Evolutionary conservation across 345 rosid species (phyloP).

Genomic region (Citrus hindsii): DNA sequence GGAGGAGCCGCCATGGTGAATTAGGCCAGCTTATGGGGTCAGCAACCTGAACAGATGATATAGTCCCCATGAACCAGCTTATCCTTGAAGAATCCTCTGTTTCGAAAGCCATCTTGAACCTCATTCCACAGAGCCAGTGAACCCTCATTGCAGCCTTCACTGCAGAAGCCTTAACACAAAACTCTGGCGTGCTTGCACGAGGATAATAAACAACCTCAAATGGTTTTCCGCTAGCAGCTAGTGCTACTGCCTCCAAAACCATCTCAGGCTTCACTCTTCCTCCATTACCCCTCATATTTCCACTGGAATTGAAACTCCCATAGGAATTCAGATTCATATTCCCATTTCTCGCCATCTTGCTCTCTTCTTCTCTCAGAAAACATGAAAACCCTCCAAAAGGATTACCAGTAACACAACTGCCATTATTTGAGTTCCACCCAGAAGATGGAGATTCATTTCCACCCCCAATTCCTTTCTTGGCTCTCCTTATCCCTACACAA

Average conservation of each 20-base stretch:
- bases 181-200: slow-evolving; percentile 81
- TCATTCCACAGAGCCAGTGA: slow-evolving; percentile 86
- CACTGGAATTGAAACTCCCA: slow-evolving; percentile 18
- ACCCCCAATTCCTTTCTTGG: slow-evolving; percentile 57
- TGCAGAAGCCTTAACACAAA: slow-evolving; percentile 57
- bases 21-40: slow-evolving; percentile 86
- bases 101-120: slow-evolving; percentile 98
- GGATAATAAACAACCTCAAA: slow-evolving; percentile 86
- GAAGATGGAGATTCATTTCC: slow-evolving; percentile 36
- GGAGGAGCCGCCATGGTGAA: slow-evolving; percentile 97
- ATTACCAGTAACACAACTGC: slow-evolving; percentile 21
- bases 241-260: slow-evolving; percentile 68
- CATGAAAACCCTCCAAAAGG: slow-evolving; percentile 52
- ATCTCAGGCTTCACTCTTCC: slow-evolving; percentile 57
- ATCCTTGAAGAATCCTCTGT: slow-evolving; percentile 89
- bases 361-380: slow-evolving; percentile 58
- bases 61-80: slow-evolving; percentile 98
- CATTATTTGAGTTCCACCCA: slow-evolving; percentile 36
- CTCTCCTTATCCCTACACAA: slow-evolving; percentile 77
- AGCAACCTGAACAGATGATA: slow-evolving; percentile 76
- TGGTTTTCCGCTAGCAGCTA: slow-evolving; percentile 61
- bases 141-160: slow-evolving; percentile 70
- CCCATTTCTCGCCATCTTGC: slow-evolving; percentile 40
- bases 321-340: slow-evolving; percentile 10
- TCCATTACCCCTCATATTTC: slow-evolving; percentile 23